Evolutionary conservation across 345 rosid genomes (phyloP), one percentile per base, ranked within the genome.

Genomic region (Hirschfeldia incana): DNA sequence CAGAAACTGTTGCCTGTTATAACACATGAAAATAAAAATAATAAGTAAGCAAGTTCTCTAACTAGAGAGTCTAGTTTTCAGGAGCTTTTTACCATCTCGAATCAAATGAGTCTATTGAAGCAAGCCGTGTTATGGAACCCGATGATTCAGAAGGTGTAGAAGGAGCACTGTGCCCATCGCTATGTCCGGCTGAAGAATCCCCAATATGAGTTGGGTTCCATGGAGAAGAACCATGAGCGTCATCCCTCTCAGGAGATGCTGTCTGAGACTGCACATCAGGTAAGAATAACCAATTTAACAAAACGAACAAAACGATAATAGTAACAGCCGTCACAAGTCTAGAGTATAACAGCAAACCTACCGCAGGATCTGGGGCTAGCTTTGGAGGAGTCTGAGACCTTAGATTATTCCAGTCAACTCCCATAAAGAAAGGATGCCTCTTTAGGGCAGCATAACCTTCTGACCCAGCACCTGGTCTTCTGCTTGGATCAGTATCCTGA

Each of bases 71-170:
- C 7, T 67, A 30, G 62, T 60, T 2, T 2, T 46, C 11, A 26
- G 58, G 42, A 70, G 33, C 65, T 27, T 27, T 49, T 79, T 85
- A 96, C 99, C 99, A 93, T 87, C 92, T 96, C 15, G 99, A 96
- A 85, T 96, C 98, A 64, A 90, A 96, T 78, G 99, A 96, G 83
- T 96, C 99, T 58, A 96, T 93, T 60, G 98, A 92, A 49, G 99
- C 98, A 21, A 96, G 97, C 83, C 98, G 86, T 21, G 97, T 93
- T 68, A 92, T 83, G 78, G 88, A 87, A 42, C 90, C 85, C 26
- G 97, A 84, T 57, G 87, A 81, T 78, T 92, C 98, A 59, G 89
- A 84, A 37, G 90, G 78, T 49, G 88, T 73, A 17, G 88, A 81
- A 75, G 83, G 58, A 80, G 36, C 78, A 71, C 69, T 34, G 28